Percentiles rank a stretch among this genome's conserved stretches.
These are phyloP conservation scores for Melaleuca quinquenervia DNA, from an alignment of 345 rosid species.

Conservation along the genomic window DNA sequence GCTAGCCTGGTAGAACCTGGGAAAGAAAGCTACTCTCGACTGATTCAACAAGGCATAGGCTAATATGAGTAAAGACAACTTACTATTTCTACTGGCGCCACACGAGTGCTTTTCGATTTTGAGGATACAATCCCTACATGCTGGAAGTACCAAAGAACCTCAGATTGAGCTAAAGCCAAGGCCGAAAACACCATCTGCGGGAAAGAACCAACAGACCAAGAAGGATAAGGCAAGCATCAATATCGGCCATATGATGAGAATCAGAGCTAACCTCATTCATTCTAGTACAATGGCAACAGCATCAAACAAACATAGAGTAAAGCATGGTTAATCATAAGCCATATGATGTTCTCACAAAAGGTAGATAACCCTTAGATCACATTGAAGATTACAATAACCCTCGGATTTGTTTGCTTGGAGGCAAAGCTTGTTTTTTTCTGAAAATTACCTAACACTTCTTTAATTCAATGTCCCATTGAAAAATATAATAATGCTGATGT, in stretches of 20 bases:
- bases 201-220: conserved; percentile 1
- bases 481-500: background rate
- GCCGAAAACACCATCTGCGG: conserved; percentile 95
- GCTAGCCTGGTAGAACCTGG: background rate
- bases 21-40: background rate
- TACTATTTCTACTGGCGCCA: conserved; percentile 78
- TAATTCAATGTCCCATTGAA: background rate
- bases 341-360: background rate
- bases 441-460: background rate
- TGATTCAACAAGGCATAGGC: background rate
- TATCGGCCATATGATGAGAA: background rate
- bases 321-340: background rate
- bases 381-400: background rate
- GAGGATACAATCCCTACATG: conserved; percentile 89
- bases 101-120: conserved; percentile 61
- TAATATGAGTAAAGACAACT: conserved; percentile 10
- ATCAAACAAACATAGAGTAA: background rate
- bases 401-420: background rate
- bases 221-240: background rate
- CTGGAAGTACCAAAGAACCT: conserved; percentile 95
- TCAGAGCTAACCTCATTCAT: background rate
- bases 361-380: background rate
- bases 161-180: conserved; percentile 89
- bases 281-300: background rate
- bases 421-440: background rate